Percentiles rank a stretch among this genome's conserved stretches.
These are phyloP conservation scores for Canariomyces notabilis DNA, from an alignment of 2,329 filamentous ascomycete species.

Conservation along the genomic window DNA sequence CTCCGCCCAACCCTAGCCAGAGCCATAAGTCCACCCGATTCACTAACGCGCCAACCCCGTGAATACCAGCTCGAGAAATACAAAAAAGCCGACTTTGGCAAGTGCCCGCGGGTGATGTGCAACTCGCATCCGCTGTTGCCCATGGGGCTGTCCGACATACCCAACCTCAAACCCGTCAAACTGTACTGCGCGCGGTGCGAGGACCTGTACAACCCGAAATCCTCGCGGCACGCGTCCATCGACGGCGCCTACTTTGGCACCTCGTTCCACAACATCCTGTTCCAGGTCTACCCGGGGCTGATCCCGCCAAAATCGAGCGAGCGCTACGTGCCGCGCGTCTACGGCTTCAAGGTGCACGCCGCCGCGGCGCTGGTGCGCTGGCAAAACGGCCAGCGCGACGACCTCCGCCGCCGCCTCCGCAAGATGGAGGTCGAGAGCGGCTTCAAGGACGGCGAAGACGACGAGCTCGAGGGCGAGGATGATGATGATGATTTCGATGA, in stretches of 20 bases:
- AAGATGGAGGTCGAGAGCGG: conserved; percentile 70
- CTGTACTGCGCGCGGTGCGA: conserved; percentile 97
- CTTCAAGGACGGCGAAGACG: conserved; percentile 66
- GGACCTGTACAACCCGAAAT: conserved; percentile 98
- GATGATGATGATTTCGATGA: conserved; percentile 56
- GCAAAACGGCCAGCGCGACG: conserved; percentile 77
- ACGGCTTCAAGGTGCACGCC: conserved; percentile 93
- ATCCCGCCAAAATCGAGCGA: conserved; percentile 80
- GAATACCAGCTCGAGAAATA: conserved; percentile 83
- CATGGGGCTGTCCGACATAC: conserved; percentile 86
- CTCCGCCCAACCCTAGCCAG: not conserved
- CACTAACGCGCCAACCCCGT: not conserved
- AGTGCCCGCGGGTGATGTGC: conserved; percentile 95
- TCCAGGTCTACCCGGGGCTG: conserved; percentile 92
- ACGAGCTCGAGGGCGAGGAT: conserved; percentile 57
- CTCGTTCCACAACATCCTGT: conserved; percentile 97
- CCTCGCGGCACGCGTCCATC: conserved; percentile 87
- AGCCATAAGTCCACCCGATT: not conserved
- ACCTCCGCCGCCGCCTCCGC: conserved; percentile 72
- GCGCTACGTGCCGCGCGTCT: conserved; percentile 84
- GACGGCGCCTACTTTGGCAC: conserved; percentile 98
- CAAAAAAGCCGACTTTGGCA: conserved; percentile 96
- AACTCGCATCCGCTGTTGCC: conserved; percentile 88
- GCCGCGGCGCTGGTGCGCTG: conserved; percentile 82
- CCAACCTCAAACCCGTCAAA: conserved; percentile 86